Evolutionary conservation across 1,139 yeast species (phyloP), one percentile per base, ranked within the genome.

Genomic region (Hemisphaericaspora subhashii): DNA sequence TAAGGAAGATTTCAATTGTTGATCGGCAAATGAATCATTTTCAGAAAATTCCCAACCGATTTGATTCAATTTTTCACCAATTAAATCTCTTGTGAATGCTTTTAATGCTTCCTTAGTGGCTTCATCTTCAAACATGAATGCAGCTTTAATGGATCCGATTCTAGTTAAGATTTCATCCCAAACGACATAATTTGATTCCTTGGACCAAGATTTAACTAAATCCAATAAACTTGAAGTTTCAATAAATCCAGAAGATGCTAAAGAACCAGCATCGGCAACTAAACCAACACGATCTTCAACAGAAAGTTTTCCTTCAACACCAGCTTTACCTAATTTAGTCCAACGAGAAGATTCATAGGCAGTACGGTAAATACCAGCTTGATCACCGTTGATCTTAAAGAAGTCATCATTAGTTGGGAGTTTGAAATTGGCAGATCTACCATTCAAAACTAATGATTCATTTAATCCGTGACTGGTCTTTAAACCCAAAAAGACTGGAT

Each of bases 241-340:
- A 44, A 83, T 79, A 57, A 79, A 81, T 13, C 95, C 95, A 32
- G 89, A 78, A 12, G 81, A 66, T 3, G 92, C 77, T 50, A 86
- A 74, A 8, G 90, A 77, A 38, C 77, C 81, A 18, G 87, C 86
- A 66, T 87, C 96, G 18, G 94, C 88, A 35, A 87, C 86, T 50
- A 87, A 77, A 40, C 95, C 95, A 41, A 86, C 84, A 62, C 94
- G 81, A 60, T 87, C 96, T 59, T 85, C 90, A 37, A 83, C 87
- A 6, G 90, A 74, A 49, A 87, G 73, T 49, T 77, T 68, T 22
- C 87, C 86, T 14, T 71, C 70, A 28, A 68, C 68, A 42, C 88
- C 89, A 38, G 87, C 88, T 50, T 74, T 62, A 41, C 92, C 88
- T 50, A 88, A 76, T 62, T 81, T 82, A 37, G 70, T 61, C 81